Conservation (phyloP, 257 asterid genomes). For the Gynochthodes officinalis region DNA sequence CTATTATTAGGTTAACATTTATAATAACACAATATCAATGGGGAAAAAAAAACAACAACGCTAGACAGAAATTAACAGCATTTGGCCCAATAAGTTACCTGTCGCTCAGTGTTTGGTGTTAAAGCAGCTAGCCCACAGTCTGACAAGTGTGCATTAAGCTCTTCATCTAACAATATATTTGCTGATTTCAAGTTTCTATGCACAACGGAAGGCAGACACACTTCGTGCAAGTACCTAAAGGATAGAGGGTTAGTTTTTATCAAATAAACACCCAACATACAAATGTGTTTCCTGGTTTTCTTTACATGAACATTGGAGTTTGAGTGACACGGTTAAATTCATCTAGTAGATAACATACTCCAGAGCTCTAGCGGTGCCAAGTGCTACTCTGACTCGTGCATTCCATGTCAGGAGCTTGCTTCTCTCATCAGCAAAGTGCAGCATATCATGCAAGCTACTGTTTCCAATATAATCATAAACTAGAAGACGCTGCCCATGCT, state of each 20-base stretch:
- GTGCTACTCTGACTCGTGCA: slow-evolving; percentile 93
- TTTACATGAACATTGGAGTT: too few relatives aligned
- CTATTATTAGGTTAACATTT: background rate
- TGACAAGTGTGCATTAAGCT: slow-evolving; percentile 87
- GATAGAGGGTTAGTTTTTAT: background rate
- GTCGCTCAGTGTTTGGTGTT: slow-evolving; percentile 86
- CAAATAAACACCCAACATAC: background rate
- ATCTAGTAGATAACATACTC: slow-evolving; percentile 55
- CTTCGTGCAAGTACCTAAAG: slow-evolving; percentile 97
- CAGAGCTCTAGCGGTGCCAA: slow-evolving; percentile 97
- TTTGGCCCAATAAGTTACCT: slow-evolving; percentile 40
- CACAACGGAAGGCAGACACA: slow-evolving; percentile 88
- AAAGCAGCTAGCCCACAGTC: slow-evolving; percentile 91
- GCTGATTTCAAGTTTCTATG: slow-evolving; percentile 96
- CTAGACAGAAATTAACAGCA: background rate
- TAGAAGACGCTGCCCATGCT: slow-evolving; percentile 91
- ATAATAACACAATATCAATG: too few relatives aligned
- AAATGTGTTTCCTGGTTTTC: background rate
- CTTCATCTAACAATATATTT: slow-evolving; percentile 89
- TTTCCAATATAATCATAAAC: slow-evolving; percentile 74
- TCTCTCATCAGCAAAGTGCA: slow-evolving; percentile 90
- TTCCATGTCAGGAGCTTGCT: slow-evolving; percentile 91
- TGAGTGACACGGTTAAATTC: background rate
- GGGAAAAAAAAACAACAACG: background rate
- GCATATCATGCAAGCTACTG: slow-evolving; percentile 91